Conservation (phyloP, 495 filamentous ascomycete genomes). For the Penicillium turbatum region DNA sequence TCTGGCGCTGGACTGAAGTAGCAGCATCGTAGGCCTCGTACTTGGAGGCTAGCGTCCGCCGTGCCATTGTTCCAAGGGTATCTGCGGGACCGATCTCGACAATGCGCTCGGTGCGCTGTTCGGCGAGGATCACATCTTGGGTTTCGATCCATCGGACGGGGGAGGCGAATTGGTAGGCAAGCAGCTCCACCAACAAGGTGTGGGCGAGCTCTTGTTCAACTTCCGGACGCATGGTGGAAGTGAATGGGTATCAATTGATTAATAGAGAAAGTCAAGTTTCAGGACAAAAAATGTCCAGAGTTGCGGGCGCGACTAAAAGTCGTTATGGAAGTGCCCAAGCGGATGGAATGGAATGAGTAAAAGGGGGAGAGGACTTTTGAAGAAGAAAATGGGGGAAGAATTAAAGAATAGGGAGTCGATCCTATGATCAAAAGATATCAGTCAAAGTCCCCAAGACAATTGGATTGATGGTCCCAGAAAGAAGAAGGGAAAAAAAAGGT, state of each 20-base stretch:
- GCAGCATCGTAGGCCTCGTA: conserved; percentile 99
- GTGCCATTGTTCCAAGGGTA: conserved; percentile 97
- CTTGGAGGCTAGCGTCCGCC: conserved; percentile 90
- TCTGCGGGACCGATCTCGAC: conserved; percentile 97
- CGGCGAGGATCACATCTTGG: conserved; percentile 96
- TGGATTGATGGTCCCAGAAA: conserved; percentile 3
- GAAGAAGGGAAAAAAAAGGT: conserved; percentile 30
- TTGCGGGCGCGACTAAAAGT: conserved; percentile 4
- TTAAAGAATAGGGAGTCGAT: conserved; percentile 6
- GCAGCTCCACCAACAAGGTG: conserved; percentile 93
- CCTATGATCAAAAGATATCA: background rate
- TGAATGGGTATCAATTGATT: conserved; percentile 17
- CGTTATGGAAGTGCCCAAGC: conserved; percentile 1
- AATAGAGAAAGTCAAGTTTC: conserved; percentile 7
- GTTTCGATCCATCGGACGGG: conserved; percentile 99
- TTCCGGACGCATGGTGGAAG: conserved; percentile 85
- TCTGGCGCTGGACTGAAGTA: conserved; percentile 90
- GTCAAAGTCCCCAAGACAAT: conserved; percentile 4
- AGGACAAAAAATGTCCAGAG: background rate
- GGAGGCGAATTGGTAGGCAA: conserved; percentile 98
- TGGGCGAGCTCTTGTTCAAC: conserved; percentile 97
- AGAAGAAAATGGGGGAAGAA: conserved; percentile 7
- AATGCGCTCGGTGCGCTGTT: conserved; percentile 92
- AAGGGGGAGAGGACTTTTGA: conserved; percentile 2
- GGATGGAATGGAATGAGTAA: too few relatives aligned